Conservation (phyloP, 208 protist species). For the Crithidia acanthocephali region DNA sequence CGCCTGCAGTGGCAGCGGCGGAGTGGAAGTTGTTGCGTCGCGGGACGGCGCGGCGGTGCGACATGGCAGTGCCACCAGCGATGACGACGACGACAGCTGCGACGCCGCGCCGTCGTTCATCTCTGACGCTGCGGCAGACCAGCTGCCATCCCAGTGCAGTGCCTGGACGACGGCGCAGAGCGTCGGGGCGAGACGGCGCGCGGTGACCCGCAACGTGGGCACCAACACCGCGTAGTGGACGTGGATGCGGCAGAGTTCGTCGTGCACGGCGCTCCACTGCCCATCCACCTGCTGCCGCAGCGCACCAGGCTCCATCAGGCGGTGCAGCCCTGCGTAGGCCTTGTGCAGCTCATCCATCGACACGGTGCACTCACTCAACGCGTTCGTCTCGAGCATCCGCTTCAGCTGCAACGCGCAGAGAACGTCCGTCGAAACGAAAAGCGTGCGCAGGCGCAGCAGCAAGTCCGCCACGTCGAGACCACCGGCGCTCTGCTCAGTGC, state of each 20-base stretch:
- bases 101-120: background rate
- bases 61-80: background rate
- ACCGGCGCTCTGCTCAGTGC: conserved; percentile 19
- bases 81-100: background rate
- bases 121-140: background rate
- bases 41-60: background rate
- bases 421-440: conserved; percentile 26
- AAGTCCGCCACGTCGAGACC: conserved; percentile 27
- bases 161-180: conserved; percentile 17
- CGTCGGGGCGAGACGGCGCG: conserved; percentile 17
- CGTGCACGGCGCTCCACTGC: conserved; percentile 8
- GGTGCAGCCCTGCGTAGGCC: conserved; percentile 17
- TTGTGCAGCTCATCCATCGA: conserved; percentile 27
- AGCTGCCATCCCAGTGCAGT: conserved; percentile 30
- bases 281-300: background rate
- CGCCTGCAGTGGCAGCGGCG: background rate
- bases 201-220: conserved; percentile 18
- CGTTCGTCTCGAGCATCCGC: conserved; percentile 29
- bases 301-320: conserved; percentile 4
- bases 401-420: conserved; percentile 35
- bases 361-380: conserved; percentile 25
- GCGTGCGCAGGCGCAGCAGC: conserved; percentile 26
- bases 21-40: background rate
- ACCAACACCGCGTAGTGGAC: conserved; percentile 24
- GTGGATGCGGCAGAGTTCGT: conserved; percentile 25